Base-by-base conservation (phyloP, 495 filamentous ascomycete genomes). In the Lindgomyces ingoldianus region DNA sequence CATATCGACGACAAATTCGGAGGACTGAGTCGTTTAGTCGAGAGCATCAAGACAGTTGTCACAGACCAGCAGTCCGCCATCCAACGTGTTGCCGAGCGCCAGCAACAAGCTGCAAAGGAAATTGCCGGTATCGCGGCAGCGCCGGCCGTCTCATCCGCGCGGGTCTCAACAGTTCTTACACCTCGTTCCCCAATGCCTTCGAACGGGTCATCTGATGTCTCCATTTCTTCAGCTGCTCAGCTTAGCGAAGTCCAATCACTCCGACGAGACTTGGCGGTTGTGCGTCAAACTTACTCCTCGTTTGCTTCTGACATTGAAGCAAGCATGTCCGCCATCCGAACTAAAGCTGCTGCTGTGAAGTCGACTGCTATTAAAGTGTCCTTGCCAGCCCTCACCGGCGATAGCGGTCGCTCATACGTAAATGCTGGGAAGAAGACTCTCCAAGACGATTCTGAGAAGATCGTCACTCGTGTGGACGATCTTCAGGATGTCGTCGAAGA, bases 401-500 rank as follows among this genome's bases (percentile, higher is more conserved):
- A 88, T 68, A 83, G 84, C 8, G 94, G 93, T 21, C 89, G 90
- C 61, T 78, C 86, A 9, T 93, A 97, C 73, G 90, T 98, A 60
- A 85, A 89, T 67, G 82, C 81, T 14, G 93, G 93, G 21, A 95
- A 94, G 74, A 93, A 95, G 74, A 79, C 84, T 25, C 85, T 98
- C 57, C 86, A 84, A 48, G 83, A 85, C 44, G 93, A 96, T 68
- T 92, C 89, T 6, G 92, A 96, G 74, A 87, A 84, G 42, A 84
- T 98, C 50, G 91, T 99, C 66, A 85, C 83, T 62, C 88, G 90
- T 62, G 93, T 99, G 14, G 94, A 99, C 73, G 92, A 97, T 70
- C 84, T 99, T 18, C 93, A 96, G 77, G 95, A 99, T 72, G 78
- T 94, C 45, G 89, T 99, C 30, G 94, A 99, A 73, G 95, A 98